Conservation (phyloP, 2,329 filamentous ascomycete species). For the Sarocladium strictum region DNA sequence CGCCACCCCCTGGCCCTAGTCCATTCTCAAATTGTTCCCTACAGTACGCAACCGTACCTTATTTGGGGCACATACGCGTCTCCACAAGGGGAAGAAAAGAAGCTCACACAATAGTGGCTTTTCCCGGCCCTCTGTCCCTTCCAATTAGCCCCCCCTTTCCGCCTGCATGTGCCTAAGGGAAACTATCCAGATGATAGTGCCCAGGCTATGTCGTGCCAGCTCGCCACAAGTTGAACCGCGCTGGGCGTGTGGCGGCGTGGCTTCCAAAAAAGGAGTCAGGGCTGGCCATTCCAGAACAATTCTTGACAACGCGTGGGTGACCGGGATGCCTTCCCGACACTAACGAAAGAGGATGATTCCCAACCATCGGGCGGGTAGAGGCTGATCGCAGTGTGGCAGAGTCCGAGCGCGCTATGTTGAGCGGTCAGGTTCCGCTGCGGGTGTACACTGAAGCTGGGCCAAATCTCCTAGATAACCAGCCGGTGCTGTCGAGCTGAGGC, state of each 20-base stretch:
- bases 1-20: constrained; percentile 5
- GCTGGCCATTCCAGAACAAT: background rate
- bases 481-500: background rate
- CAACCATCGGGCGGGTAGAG: background rate
- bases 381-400: background rate
- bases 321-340: background rate
- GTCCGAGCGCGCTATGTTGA: background rate
- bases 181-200: background rate
- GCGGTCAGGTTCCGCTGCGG: background rate
- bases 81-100: background rate
- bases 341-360: background rate
- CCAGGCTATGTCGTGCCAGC: background rate
- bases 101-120: background rate
- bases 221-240: background rate
- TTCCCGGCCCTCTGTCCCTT: background rate
- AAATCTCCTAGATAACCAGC: background rate
- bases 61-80: background rate
- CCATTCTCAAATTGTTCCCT: background rate
- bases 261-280: background rate
- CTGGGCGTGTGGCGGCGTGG: background rate
- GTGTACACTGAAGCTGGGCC: too few species aligned
- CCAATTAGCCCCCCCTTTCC: background rate
- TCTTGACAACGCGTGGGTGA: background rate
- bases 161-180: background rate
- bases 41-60: background rate